Percentiles rank a stretch among this genome's conserved stretches.
Conservation (phyloP, 768 basidiomycete genomes). For the Ramaria sp. region DNA sequence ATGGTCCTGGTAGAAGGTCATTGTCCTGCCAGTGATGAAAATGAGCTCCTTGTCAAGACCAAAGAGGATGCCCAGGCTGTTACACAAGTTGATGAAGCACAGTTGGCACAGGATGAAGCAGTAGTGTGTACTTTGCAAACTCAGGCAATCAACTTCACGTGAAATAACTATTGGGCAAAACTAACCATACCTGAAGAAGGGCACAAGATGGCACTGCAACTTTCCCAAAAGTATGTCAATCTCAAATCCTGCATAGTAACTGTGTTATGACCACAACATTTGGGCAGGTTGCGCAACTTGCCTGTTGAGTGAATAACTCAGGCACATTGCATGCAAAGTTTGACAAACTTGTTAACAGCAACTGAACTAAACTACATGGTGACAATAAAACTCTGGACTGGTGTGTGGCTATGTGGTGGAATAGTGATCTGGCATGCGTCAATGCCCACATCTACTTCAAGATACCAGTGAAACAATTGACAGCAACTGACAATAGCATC, state of each 20-base stretch:
- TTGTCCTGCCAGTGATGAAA: constrained; percentile 9
- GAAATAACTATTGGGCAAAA: too few species aligned
- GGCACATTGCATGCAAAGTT: constrained; percentile 19
- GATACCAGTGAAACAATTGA: constrained; percentile 16
- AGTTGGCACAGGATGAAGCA: constrained; percentile 14
- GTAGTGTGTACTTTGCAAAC: constrained; percentile 5
- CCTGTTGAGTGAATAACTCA: constrained; percentile 18
- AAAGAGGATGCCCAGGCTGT: neutral
- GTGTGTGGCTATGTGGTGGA: constrained; percentile 23
- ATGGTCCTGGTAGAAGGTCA: constrained; percentile 9
- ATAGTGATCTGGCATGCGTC: constrained; percentile 21
- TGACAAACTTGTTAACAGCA: constrained; percentile 13
- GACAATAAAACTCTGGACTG: constrained; percentile 14
- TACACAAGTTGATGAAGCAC: constrained; percentile 12
- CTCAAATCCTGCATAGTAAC: neutral
- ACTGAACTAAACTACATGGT: constrained; percentile 6
- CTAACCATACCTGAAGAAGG: neutral
- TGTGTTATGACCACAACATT: neutral
- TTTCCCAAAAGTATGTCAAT: constrained; percentile 5
- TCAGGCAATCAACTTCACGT: too few species aligned
- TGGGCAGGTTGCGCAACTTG: constrained; percentile 20
- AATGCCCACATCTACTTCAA: constrained; percentile 19
- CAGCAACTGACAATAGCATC: neutral
- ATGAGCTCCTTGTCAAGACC: too few species aligned
- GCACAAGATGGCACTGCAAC: constrained; percentile 10